Evolutionary conservation across 495 filamentous ascomycete species (phyloP).

Genomic region (Penicillium cataractarum): DNA sequence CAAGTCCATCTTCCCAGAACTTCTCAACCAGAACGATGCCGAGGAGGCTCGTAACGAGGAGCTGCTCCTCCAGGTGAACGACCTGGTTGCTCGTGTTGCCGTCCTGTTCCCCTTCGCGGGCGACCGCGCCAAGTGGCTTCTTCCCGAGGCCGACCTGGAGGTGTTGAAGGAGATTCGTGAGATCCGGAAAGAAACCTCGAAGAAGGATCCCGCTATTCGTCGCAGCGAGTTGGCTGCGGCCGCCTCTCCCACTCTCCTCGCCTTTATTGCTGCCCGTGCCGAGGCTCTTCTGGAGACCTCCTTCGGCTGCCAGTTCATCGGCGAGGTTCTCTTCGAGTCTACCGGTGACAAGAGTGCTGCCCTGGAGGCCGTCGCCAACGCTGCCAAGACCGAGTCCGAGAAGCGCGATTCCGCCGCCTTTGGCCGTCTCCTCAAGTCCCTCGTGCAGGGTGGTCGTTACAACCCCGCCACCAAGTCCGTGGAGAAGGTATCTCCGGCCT

Average conservation of each 20-base stretch:
- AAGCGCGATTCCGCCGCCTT: constrained; percentile 60
- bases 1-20: constrained; percentile 81
- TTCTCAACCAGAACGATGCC: constrained; percentile 67
- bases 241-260: constrained; percentile 63
- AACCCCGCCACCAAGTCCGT: constrained; percentile 70
- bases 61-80: constrained; percentile 63
- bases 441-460: constrained; percentile 85
- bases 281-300: constrained; percentile 67
- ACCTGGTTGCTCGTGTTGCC: constrained; percentile 74
- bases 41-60: constrained; percentile 61
- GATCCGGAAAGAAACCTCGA: constrained; percentile 77
- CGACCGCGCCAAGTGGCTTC: constrained; percentile 69
- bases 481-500: constrained; percentile 70
- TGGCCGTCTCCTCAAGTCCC: constrained; percentile 85
- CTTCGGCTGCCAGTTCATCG: constrained; percentile 85
- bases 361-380: constrained; percentile 69
- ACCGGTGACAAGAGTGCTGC: constrained; percentile 72
- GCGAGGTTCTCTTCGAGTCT: constrained; percentile 78
- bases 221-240: constrained; percentile 72
- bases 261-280: constrained; percentile 69
- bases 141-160: constrained; percentile 61
- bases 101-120: constrained; percentile 84
- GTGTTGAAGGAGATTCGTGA: constrained; percentile 74
- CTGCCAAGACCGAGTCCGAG: constrained; percentile 65
- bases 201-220: constrained; percentile 80